phyloP scores from a whole-genome alignment of 768 basidiomycete genomes.

The Cyathus striatus region DNA sequence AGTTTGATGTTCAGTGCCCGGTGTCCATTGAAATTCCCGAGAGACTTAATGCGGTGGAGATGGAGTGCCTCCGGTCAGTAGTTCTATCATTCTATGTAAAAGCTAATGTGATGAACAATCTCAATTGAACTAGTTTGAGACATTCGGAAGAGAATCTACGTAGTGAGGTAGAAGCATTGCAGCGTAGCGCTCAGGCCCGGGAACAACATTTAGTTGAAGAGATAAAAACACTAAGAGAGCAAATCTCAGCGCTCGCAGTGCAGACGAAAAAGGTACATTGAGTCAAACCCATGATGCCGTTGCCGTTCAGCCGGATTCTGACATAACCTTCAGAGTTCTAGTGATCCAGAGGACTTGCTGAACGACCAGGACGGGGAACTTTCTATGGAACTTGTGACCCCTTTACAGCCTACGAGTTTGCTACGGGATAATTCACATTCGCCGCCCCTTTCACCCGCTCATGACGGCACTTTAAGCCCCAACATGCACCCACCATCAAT shows the following conservation, averaged over 20 bases:
- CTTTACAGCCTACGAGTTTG: conserved; percentile 29
- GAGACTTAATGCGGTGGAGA: conserved; percentile 18
- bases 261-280: too few relatives aligned
- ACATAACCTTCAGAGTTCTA: too few relatives aligned
- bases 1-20: too few relatives aligned
- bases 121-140: conserved; percentile 17
- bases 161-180: conserved; percentile 20
- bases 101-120: not conserved
- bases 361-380: conserved; percentile 32
- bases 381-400: conserved; percentile 50
- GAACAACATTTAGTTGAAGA: conserved; percentile 28
- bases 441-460: conserved; percentile 10
- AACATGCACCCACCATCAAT: conserved; percentile 10
- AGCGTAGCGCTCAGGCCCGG: conserved; percentile 15
- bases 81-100: not conserved
- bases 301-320: too few relatives aligned
- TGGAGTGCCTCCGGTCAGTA: conserved; percentile 27
- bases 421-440: not conserved
- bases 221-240: conserved; percentile 11
- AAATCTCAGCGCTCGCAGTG: not conserved
- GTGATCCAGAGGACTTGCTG: too few relatives aligned
- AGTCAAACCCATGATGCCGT: too few relatives aligned
- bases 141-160: conserved; percentile 20
- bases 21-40: conserved; percentile 3
- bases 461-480: not conserved